These are phyloP conservation scores for Striga hermonthica DNA, from an alignment of 305 asterid species.

Conservation along the genomic window DNA sequence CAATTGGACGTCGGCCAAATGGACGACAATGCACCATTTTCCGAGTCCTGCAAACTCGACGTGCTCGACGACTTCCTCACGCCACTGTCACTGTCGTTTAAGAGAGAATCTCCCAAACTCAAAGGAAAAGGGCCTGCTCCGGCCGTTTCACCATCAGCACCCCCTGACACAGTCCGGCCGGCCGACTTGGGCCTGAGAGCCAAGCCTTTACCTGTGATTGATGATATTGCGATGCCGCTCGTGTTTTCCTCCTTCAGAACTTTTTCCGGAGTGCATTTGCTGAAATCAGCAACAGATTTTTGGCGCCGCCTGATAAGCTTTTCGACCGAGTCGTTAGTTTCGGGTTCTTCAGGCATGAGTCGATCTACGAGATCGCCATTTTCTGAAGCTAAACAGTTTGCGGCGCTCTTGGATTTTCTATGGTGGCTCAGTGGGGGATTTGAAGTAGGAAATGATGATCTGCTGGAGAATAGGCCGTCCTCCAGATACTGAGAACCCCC, in stretches of 20 bases:
- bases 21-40: conserved; percentile 50
- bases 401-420: conserved; percentile 67
- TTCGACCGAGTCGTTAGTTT: conserved; percentile 41
- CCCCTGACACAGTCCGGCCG: conserved; percentile 34
- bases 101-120: conserved; percentile 51
- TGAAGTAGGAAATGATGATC: conserved; percentile 32
- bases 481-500: conserved; percentile 50
- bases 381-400: conserved; percentile 50
- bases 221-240: conserved; percentile 43
- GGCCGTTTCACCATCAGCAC: conserved; percentile 52
- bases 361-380: conserved; percentile 35
- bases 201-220: conserved; percentile 58
- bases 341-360: conserved; percentile 35
- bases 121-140: conserved; percentile 39
- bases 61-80: conserved; percentile 73
- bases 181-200: conserved; percentile 65
- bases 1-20: conserved; percentile 62
- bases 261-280: conserved; percentile 52
- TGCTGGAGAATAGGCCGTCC: conserved; percentile 40
- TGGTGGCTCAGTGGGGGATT: conserved; percentile 50
- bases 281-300: conserved; percentile 59
- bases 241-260: conserved; percentile 60
- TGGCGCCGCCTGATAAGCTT: conserved; percentile 53
- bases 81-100: conserved; percentile 39
- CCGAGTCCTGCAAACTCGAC: conserved; percentile 67